Evolutionary conservation across 2,329 filamentous ascomycete genomes (phyloP).

Genomic region (Nemania sp.): DNA sequence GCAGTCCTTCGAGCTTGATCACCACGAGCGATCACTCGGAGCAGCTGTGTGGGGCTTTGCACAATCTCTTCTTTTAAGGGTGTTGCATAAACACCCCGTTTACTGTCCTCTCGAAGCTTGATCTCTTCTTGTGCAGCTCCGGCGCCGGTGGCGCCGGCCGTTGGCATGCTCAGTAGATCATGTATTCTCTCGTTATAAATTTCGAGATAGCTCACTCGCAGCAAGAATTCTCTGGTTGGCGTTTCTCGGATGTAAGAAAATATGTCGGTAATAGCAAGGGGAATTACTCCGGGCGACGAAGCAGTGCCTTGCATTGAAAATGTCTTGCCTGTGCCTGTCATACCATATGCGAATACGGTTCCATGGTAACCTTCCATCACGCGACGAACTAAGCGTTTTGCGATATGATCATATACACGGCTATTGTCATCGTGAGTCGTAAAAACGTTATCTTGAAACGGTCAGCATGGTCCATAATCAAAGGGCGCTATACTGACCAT

Average conservation of each 20-base stretch:
- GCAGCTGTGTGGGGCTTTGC: conserved; percentile 91
- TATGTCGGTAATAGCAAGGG: conserved; percentile 95
- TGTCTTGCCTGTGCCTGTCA: conserved; percentile 98
- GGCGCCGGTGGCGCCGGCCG: conserved; percentile 57
- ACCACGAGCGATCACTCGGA: conserved; percentile 92
- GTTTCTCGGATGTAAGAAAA: conserved; percentile 99
- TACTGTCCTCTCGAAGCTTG: conserved; percentile 94
- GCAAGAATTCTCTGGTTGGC: conserved; percentile 87
- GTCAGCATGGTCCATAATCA: conserved; percentile 11
- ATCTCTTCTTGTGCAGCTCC: conserved; percentile 80
- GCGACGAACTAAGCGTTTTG: conserved; percentile 89
- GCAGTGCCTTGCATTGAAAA: conserved; percentile 99
- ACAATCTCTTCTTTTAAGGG: conserved; percentile 98
- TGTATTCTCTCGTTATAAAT: conserved; percentile 99
- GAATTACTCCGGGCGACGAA: conserved; percentile 93
- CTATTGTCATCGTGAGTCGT: conserved; percentile 91
- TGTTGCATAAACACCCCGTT: conserved; percentile 93
- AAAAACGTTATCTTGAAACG: conserved; percentile 84
- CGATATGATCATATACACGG: conserved; percentile 89
- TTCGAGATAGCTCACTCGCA: conserved; percentile 96
- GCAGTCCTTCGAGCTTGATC: conserved; percentile 88
- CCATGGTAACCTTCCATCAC: conserved; percentile 99
- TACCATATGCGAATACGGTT: conserved; percentile 97
- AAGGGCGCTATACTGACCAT: conserved; percentile 63
- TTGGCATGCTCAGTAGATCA: conserved; percentile 81